These are phyloP conservation scores for Phytomonas serpens DNA, from an alignment of 208 protist species.

Conservation along the genomic window DNA sequence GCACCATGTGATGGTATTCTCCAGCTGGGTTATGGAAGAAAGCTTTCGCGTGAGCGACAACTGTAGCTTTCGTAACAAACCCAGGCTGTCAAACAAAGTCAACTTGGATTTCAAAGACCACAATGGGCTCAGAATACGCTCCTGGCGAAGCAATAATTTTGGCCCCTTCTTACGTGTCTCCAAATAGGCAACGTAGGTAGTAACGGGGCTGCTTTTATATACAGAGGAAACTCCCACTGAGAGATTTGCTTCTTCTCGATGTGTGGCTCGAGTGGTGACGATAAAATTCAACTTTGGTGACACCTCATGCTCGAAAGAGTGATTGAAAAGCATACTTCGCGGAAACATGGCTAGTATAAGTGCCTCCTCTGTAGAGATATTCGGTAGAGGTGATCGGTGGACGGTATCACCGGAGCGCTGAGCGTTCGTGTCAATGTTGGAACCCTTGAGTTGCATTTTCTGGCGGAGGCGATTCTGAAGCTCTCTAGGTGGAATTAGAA, in stretches of 20 bases:
- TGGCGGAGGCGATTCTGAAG: conserved; percentile 35
- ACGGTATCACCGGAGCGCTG: neutral
- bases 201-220: conserved; percentile 31
- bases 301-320: conserved; percentile 52
- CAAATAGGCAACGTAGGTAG: conserved; percentile 29
- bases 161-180: conserved; percentile 28
- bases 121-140: conserved; percentile 37
- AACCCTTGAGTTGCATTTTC: conserved; percentile 15
- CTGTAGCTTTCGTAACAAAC: conserved; percentile 52
- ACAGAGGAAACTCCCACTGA: conserved; percentile 22
- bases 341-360: conserved; percentile 34
- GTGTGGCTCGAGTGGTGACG: neutral
- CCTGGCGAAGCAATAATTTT: conserved; percentile 27
- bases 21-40: conserved; percentile 32
- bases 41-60: conserved; percentile 51
- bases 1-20: conserved; percentile 56
- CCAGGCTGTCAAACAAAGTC: conserved; percentile 23
- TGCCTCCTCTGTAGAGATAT: conserved; percentile 13
- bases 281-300: conserved; percentile 17
- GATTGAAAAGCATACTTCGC: conserved; percentile 29
- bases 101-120: conserved; percentile 55
- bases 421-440: neutral
- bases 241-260: conserved; percentile 9
- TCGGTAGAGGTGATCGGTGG: neutral
- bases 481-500: conserved; percentile 42